phyloP scores from a whole-genome alignment of 768 basidiomycete species.

The Auriscalpium microsporum region DNA sequence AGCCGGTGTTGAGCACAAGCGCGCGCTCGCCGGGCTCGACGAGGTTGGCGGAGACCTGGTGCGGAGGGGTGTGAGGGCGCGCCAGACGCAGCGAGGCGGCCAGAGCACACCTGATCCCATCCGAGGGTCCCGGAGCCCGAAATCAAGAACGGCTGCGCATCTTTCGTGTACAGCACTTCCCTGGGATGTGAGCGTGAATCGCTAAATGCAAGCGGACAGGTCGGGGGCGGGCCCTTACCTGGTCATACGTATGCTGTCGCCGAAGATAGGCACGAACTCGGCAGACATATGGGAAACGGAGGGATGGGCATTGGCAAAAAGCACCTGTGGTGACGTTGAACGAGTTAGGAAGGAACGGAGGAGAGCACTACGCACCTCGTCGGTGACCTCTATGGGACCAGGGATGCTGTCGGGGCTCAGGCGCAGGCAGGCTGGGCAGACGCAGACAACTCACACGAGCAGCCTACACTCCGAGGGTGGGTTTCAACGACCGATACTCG shows the following conservation, averaged over 20 bases:
- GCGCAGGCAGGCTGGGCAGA: neutral
- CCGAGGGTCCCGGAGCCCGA: conserved; percentile 94
- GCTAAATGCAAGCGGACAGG: conserved; percentile 1
- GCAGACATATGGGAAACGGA: conserved; percentile 82
- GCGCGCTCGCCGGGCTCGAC: conserved; percentile 73
- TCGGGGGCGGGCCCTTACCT: conserved; percentile 33
- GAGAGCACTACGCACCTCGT: conserved; percentile 35
- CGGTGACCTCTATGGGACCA: conserved; percentile 52
- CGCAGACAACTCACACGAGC: conserved; percentile 19
- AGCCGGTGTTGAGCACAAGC: conserved; percentile 83
- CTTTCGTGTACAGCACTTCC: conserved; percentile 68
- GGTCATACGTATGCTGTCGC: conserved; percentile 82
- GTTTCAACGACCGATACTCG: neutral
- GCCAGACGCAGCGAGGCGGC: neutral
- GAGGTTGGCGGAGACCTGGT: conserved; percentile 80
- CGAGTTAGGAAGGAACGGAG: neutral
- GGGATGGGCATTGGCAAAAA: conserved; percentile 90
- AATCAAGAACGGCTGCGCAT: conserved; percentile 86
- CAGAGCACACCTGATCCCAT: conserved; percentile 74
- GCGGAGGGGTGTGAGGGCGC: neutral
- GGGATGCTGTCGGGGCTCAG: conserved; percentile 28
- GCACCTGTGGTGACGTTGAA: conserved; percentile 41
- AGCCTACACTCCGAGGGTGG: neutral
- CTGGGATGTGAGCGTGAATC: conserved; percentile 26
- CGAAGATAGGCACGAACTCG: conserved; percentile 83